phyloP scores from a whole-genome alignment of 176 grass and related monocot genomes.

The Lolium rigidum region DNA sequence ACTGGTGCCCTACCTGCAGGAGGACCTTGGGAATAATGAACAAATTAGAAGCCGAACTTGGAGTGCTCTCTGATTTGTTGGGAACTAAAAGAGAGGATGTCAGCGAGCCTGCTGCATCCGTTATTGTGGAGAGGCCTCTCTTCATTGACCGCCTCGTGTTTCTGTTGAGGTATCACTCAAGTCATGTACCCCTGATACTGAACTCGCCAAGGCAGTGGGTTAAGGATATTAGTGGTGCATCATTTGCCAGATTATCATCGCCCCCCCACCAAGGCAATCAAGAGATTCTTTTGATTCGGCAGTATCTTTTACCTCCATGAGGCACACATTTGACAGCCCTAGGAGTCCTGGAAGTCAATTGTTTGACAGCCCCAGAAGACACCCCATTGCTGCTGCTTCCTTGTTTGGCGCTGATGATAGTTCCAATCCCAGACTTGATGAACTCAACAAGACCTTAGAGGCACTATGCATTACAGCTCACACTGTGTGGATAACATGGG shows the following conservation, averaged over 20 bases:
- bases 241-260: slow-evolving; percentile 60
- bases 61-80: slow-evolving; percentile 63
- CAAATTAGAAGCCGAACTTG: slow-evolving; percentile 77
- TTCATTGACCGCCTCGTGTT: slow-evolving; percentile 86
- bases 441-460: slow-evolving; percentile 75
- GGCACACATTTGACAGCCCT: slow-evolving; percentile 70
- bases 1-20: slow-evolving; percentile 83
- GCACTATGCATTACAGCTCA: slow-evolving; percentile 77
- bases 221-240: slow-evolving; percentile 52
- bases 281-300: slow-evolving; percentile 52
- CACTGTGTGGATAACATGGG: slow-evolving; percentile 82
- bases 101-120: slow-evolving; percentile 51
- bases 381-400: slow-evolving; percentile 70
- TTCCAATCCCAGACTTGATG: slow-evolving; percentile 73
- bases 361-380: slow-evolving; percentile 69
- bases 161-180: slow-evolving; percentile 82
- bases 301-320: slow-evolving; percentile 58
- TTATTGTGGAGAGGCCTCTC: slow-evolving; percentile 82
- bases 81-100: slow-evolving; percentile 47
- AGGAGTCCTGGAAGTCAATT: slow-evolving; percentile 69
- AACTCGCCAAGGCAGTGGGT: slow-evolving; percentile 86
- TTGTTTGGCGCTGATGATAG: slow-evolving; percentile 81
- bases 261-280: slow-evolving; percentile 60
- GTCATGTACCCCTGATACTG: slow-evolving; percentile 86
- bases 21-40: slow-evolving; percentile 71